phyloP scores from a whole-genome alignment of 306 rosid genomes.

The Echinosophora koreensis region DNA sequence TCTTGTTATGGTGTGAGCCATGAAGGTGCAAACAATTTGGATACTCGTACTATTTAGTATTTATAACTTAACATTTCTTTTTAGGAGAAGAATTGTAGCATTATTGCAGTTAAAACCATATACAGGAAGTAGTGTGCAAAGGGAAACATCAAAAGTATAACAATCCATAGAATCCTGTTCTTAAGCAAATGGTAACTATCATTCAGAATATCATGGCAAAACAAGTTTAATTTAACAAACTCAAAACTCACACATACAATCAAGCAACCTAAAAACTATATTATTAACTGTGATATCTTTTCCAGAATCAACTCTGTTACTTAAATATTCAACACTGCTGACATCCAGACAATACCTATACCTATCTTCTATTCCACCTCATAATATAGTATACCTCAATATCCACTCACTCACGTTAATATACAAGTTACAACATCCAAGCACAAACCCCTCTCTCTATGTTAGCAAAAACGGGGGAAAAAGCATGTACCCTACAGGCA shows the following conservation, averaged over 20 bases:
- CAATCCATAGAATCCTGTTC: background rate
- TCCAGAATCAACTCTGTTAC: background rate
- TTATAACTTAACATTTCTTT: too few species aligned
- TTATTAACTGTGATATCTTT: constrained; percentile 24
- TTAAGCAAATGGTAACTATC: background rate
- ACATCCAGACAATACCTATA: too few species aligned
- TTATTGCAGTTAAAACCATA: too few species aligned
- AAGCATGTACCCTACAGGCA: constrained; percentile 11
- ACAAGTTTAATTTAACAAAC: constrained; percentile 7
- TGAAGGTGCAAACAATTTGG: too few species aligned
- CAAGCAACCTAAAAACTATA: constrained; percentile 29
- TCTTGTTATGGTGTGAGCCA: too few species aligned
- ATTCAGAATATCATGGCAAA: background rate
- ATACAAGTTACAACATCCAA: constrained; percentile 41
- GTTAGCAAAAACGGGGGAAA: constrained; percentile 49
- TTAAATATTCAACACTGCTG: background rate
- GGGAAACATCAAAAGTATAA: background rate
- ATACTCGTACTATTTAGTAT: too few species aligned
- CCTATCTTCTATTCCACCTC: background rate
- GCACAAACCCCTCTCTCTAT: constrained; percentile 44
- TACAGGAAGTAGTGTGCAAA: background rate
- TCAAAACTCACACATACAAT: constrained; percentile 37
- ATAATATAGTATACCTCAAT: too few species aligned
- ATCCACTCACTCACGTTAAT: background rate
- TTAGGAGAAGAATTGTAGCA: too few species aligned